phyloP scores from a whole-genome alignment of 257 asterid species.

The Ilex asprella region DNA sequence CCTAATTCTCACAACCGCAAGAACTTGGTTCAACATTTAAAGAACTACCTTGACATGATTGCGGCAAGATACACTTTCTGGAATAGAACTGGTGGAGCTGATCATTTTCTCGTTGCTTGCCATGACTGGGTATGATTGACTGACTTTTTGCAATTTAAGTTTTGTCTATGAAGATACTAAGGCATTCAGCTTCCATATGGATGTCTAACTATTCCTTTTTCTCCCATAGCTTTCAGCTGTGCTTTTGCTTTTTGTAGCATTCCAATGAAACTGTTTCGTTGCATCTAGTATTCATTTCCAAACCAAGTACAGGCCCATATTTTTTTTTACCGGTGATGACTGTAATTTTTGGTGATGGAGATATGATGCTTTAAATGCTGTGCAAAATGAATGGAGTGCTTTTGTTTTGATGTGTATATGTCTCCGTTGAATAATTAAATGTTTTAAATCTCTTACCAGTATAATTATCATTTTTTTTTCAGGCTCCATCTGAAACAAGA shows the following conservation, averaged over 20 bases:
- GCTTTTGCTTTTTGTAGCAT: background rate
- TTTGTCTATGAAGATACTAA: background rate
- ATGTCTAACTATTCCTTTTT: too few relatives aligned
- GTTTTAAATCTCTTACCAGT: too few relatives aligned
- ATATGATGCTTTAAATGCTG: background rate
- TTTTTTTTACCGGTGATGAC: background rate
- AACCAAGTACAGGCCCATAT: background rate
- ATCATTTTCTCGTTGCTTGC: slow-evolving; percentile 84
- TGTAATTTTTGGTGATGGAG: background rate
- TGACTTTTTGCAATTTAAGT: background rate
- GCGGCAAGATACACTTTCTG: slow-evolving; percentile 44
- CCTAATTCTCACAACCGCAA: slow-evolving; percentile 46
- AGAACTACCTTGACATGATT: slow-evolving; percentile 36
- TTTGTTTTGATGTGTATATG: background rate
- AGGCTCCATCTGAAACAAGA: slow-evolving; percentile 82
- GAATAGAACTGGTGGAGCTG: slow-evolving; percentile 71
- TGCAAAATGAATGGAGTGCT: background rate
- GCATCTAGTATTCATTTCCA: background rate
- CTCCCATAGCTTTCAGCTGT: too few relatives aligned
- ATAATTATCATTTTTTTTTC: slow-evolving; percentile 1
- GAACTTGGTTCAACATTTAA: slow-evolving; percentile 31
- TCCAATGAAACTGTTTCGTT: background rate
- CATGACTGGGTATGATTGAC: slow-evolving; percentile 73
- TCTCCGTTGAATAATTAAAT: background rate
- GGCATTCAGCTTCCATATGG: too few relatives aligned